Percentiles rank a stretch among this genome's conserved stretches.
These are phyloP conservation scores for Larix sibirica DNA, from an alignment of 83 land plant genomes.

Conservation along the genomic window DNA sequence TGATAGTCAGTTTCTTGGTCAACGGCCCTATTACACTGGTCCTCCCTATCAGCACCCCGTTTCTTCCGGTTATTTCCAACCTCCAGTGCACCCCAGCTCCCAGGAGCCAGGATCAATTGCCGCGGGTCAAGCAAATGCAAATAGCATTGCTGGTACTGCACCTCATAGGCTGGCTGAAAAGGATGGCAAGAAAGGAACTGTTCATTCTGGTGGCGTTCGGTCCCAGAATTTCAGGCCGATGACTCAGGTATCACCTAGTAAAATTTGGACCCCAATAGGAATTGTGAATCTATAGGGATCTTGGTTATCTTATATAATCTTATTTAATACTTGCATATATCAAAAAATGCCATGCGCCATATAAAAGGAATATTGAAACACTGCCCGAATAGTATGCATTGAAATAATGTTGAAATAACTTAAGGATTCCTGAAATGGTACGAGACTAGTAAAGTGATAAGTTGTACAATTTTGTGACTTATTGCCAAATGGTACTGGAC, in stretches of 20 bases:
- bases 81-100: conserved; percentile 21
- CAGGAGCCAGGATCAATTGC: conserved; percentile 26
- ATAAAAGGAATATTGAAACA: no score
- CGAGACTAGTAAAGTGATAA: no score
- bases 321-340: no score
- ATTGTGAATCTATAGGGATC: background rate
- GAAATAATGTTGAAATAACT: no score
- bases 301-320: background rate
- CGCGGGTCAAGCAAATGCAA: conserved; percentile 23
- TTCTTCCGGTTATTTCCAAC: conserved; percentile 26
- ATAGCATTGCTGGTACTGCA: conserved; percentile 4
- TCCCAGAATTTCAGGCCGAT: conserved; percentile 1
- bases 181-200: background rate
- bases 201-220: conserved; percentile 10
- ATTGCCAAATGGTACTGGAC: background rate
- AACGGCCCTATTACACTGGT: conserved; percentile 30
- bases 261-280: background rate
- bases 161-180: conserved; percentile 14
- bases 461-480: no score
- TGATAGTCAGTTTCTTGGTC: conserved; percentile 47
- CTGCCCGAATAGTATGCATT: no score
- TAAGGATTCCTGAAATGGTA: no score
- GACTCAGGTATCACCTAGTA: background rate
- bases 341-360: no score
- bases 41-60: conserved; percentile 19